Evolutionary conservation across 495 filamentous ascomycete genomes (phyloP).

Genomic region (Astrothelium macrocarpum): DNA sequence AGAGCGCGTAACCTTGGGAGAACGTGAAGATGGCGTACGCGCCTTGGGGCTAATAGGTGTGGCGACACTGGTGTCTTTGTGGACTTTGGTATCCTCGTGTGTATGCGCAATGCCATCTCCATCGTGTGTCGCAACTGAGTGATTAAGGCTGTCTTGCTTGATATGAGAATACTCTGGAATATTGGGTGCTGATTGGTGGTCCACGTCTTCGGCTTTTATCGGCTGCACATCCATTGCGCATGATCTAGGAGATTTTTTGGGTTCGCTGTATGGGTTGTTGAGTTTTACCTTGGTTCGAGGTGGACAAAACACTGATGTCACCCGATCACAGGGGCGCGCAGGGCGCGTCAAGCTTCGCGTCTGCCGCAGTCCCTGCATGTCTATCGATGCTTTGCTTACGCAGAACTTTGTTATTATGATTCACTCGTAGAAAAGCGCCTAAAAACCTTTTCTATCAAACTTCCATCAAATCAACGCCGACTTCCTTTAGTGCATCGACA

Average conservation of each 20-base stretch:
- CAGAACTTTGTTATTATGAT: not conserved
- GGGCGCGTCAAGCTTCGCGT: not conserved
- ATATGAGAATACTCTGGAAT: not conserved
- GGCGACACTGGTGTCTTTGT: not conserved
- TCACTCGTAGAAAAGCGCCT: not conserved
- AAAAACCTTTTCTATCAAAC: constrained; percentile 15
- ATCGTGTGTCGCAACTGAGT: not conserved
- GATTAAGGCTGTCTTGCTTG: not conserved
- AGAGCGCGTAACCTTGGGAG: not conserved
- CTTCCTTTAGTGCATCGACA: constrained; percentile 64
- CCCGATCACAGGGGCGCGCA: not conserved
- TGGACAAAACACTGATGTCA: constrained; percentile 1
- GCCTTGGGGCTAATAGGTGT: not conserved
- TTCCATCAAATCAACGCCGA: constrained; percentile 72
- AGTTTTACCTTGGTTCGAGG: not conserved
- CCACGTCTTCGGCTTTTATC: not conserved
- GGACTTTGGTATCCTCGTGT: not conserved
- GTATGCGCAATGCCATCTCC: not conserved
- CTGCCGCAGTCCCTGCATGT: not conserved
- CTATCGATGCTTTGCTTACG: not conserved
- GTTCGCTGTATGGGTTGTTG: not conserved
- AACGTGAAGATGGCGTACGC: not conserved
- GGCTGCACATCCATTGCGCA: not conserved
- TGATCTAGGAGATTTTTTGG: not conserved
- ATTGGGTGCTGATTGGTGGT: not conserved